Evolutionary conservation across 345 rosid genomes (phyloP).

Genomic region (Firmiana major): DNA sequence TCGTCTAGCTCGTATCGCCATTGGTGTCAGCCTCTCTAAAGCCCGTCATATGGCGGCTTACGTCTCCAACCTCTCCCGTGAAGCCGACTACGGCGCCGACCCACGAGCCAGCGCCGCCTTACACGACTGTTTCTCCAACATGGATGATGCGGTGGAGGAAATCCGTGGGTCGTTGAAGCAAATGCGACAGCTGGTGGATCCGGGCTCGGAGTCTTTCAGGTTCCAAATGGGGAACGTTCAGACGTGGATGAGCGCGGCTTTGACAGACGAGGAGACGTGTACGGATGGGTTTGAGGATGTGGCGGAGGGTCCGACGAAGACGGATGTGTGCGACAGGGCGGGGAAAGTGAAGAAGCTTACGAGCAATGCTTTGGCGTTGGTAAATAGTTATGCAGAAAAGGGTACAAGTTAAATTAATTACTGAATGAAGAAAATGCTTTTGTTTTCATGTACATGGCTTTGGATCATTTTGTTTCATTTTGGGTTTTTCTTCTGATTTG

Average conservation of each 20-base stretch:
- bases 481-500: not conserved
- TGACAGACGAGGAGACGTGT: constrained; percentile 85
- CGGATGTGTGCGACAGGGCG: constrained; percentile 39
- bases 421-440: too few species aligned
- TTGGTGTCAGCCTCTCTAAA: constrained; percentile 51
- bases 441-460: not conserved
- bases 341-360: constrained; percentile 57
- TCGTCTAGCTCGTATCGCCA: constrained; percentile 60
- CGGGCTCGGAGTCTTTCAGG: constrained; percentile 43
- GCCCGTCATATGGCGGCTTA: constrained; percentile 44
- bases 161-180: constrained; percentile 69
- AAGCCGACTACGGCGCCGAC: constrained; percentile 53
- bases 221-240: constrained; percentile 81
- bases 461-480: not conserved
- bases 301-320: constrained; percentile 44
- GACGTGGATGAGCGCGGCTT: constrained; percentile 94
- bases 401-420: constrained; percentile 35
- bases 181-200: constrained; percentile 47
- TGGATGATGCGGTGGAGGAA: constrained; percentile 83
- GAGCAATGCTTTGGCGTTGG: constrained; percentile 73
- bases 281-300: constrained; percentile 74
- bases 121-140: constrained; percentile 80
- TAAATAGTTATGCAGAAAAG: constrained; percentile 55
- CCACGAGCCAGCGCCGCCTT: constrained; percentile 54
- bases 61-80: constrained; percentile 60